phyloP scores from a whole-genome alignment of 768 basidiomycete species.

The Mycena sanguinolenta region DNA sequence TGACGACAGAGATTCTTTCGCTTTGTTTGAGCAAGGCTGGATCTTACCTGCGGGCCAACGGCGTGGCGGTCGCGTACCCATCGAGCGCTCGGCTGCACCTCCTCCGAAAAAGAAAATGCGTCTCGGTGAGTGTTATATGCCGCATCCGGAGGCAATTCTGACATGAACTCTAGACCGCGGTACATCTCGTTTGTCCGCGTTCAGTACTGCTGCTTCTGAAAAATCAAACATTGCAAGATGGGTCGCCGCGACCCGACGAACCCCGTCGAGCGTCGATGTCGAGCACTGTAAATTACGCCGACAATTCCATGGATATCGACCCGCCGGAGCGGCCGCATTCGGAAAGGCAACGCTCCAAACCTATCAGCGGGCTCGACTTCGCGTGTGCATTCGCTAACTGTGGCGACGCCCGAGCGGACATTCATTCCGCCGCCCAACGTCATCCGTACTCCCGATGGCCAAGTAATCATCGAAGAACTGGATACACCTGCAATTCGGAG shows the following conservation, averaged over 20 bases:
- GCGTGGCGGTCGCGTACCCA: slow-evolving; percentile 67
- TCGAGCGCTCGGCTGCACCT: slow-evolving; percentile 59
- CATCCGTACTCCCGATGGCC: slow-evolving; percentile 55
- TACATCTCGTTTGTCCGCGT: slow-evolving; percentile 59
- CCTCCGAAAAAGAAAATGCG: slow-evolving; percentile 71
- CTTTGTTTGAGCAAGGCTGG: slow-evolving; percentile 89
- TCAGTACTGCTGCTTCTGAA: slow-evolving; percentile 63
- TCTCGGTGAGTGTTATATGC: slow-evolving; percentile 49
- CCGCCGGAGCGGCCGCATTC: slow-evolving; percentile 18
- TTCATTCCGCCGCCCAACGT: slow-evolving; percentile 40
- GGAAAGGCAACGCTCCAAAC: slow-evolving; percentile 15
- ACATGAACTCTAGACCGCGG: slow-evolving; percentile 45
- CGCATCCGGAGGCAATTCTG: background rate
- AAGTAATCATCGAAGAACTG: slow-evolving; percentile 76
- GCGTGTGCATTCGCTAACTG: slow-evolving; percentile 20
- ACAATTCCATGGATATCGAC: slow-evolving; percentile 43
- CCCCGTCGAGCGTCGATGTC: slow-evolving; percentile 34
- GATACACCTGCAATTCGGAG: slow-evolving; percentile 79
- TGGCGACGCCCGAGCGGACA: slow-evolving; percentile 32
- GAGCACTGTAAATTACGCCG: slow-evolving; percentile 29
- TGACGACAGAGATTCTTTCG: slow-evolving; percentile 80
- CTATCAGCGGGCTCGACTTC: slow-evolving; percentile 20
- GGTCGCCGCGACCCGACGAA: slow-evolving; percentile 43
- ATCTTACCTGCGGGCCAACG: slow-evolving; percentile 83
- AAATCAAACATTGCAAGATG: slow-evolving; percentile 52